Conservation (phyloP, 257 asterid species). For the Vinca minor region DNA sequence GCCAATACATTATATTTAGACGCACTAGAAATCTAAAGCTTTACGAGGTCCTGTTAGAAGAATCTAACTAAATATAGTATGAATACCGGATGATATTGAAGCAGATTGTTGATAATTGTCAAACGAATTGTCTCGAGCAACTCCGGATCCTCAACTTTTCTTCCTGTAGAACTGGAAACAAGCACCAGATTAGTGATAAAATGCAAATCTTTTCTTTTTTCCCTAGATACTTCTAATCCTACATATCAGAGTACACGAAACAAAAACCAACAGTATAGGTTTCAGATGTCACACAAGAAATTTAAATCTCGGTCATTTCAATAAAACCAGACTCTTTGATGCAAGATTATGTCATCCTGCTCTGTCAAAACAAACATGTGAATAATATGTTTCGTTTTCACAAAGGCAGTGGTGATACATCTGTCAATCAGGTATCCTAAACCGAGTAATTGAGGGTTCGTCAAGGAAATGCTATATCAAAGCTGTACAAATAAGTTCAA, state of each 20-base stretch:
- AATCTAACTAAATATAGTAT: constrained; percentile 7
- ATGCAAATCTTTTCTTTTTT: background rate
- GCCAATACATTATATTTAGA: constrained; percentile 14
- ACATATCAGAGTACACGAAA: background rate
- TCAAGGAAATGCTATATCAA: background rate
- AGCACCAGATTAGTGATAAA: constrained; percentile 15
- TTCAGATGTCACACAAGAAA: background rate
- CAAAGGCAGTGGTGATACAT: background rate
- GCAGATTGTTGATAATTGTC: constrained; percentile 87
- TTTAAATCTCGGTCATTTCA: background rate
- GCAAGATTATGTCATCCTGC: no score
- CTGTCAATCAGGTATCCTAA: background rate
- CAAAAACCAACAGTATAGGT: background rate
- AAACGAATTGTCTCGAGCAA: constrained; percentile 94
- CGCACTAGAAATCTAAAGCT: constrained; percentile 15
- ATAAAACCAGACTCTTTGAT: background rate
- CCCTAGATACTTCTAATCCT: constrained; percentile 6
- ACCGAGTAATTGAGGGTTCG: background rate
- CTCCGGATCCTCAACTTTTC: constrained; percentile 89
- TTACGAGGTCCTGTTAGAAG: constrained; percentile 10
- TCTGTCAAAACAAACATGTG: no score
- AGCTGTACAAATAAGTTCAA: background rate
- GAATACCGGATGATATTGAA: constrained; percentile 88
- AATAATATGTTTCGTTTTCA: background rate
- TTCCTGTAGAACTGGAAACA: constrained; percentile 68